A percentile compares a stretch with the other conserved stretches of the same genome.
Evolutionary conservation across 352 stramenopile genomes (phyloP).

Genomic region (Globisporangium splendens): DNA sequence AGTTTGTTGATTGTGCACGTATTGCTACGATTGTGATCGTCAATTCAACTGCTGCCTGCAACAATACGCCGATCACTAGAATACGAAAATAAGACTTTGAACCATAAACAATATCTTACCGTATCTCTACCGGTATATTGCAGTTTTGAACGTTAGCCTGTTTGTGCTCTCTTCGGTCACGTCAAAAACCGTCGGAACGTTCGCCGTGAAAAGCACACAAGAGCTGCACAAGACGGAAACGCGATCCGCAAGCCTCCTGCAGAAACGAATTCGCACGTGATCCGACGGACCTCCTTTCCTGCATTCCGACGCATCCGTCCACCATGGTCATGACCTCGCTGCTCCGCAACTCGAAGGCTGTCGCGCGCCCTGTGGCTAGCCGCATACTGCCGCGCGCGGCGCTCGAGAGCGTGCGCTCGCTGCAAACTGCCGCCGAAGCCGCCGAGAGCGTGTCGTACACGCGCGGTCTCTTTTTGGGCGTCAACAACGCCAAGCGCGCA

Average conservation of each 20-base stretch:
- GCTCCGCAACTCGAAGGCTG: constrained; percentile 25
- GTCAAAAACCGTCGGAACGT: constrained; percentile 1
- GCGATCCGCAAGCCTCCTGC: neutral
- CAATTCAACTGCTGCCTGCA: too few relatives aligned
- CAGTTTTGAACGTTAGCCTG: neutral
- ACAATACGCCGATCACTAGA: too few relatives aligned
- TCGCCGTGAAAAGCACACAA: neutral
- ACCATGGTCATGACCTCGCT: constrained; percentile 47
- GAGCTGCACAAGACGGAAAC: neutral
- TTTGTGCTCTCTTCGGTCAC: neutral
- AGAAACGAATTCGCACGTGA: constrained; percentile 12
- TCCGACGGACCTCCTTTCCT: constrained; percentile 2
- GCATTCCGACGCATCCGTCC: constrained; percentile 1
- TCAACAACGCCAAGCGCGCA: constrained; percentile 73
- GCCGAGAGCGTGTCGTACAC: constrained; percentile 73
- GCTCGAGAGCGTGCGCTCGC: constrained; percentile 22
- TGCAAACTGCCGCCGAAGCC: constrained; percentile 72
- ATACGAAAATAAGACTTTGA: too few relatives aligned
- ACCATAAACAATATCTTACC: neutral
- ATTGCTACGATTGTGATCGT: too few relatives aligned
- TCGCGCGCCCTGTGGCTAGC: constrained; percentile 6
- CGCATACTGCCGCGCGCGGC: constrained; percentile 11
- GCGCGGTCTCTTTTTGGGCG: constrained; percentile 75
- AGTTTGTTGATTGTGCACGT: too few relatives aligned
- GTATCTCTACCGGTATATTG: neutral